Conservation (phyloP, 306 rosid species). For the Lathyrus sativus region DNA sequence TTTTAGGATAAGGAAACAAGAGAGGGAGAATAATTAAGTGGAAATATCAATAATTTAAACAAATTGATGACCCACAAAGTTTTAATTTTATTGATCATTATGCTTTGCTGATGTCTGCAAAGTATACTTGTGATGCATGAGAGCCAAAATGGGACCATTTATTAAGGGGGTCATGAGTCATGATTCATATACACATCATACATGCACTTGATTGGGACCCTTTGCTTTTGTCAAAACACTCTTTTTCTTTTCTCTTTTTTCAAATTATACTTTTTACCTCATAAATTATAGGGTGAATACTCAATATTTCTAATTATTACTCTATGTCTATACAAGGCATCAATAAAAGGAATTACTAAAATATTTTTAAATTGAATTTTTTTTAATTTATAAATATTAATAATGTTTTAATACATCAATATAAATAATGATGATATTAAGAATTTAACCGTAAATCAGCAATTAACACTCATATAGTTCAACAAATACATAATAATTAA, state of each 20-base stretch:
- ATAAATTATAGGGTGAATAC: background rate
- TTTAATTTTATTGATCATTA: slow-evolving; percentile 34
- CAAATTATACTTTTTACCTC: slow-evolving; percentile 24
- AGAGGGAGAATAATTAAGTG: slow-evolving; percentile 4
- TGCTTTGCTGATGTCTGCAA: slow-evolving; percentile 41
- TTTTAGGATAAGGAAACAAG: slow-evolving; percentile 22
- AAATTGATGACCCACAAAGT: slow-evolving; percentile 3
- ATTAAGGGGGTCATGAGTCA: slow-evolving; percentile 46
- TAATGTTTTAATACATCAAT: too few relatives aligned
- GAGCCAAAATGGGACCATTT: slow-evolving; percentile 48
- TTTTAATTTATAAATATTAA: too few relatives aligned
- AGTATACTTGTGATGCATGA: slow-evolving; percentile 47
- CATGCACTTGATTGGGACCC: slow-evolving; percentile 55
- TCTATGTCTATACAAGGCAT: background rate
- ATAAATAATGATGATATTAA: too few relatives aligned
- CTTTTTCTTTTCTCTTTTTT: slow-evolving; percentile 34
- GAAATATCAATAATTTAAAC: background rate
- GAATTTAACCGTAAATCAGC: too few relatives aligned
- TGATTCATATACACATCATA: slow-evolving; percentile 45
- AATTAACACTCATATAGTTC: too few relatives aligned
- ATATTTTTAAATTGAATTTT: too few relatives aligned
- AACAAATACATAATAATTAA: too few relatives aligned
- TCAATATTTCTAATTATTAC: slow-evolving; percentile 3
- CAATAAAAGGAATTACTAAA: too few relatives aligned
- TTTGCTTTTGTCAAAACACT: slow-evolving; percentile 36